Percentiles rank a stretch among this genome's conserved stretches.
Evolutionary conservation across 768 basidiomycete genomes (phyloP).

Genomic region (Amanita exitialis): DNA sequence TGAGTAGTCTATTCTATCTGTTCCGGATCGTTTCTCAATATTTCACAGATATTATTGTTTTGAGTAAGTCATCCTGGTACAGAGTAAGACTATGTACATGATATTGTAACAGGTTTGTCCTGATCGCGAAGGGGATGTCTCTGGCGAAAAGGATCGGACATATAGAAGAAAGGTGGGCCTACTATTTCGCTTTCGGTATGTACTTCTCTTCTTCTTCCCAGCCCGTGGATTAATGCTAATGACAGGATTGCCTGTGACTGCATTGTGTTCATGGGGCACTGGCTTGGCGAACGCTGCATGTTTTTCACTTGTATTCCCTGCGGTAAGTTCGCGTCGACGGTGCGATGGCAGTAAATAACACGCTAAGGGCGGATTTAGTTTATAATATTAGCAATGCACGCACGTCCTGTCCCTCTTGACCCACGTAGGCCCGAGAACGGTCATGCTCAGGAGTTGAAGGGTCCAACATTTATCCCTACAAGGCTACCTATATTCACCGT

Average conservation of each 20-base stretch:
- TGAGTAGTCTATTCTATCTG: constrained; percentile 33
- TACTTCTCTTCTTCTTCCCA: constrained; percentile 2
- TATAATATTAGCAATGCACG: constrained; percentile 77
- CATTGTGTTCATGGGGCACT: constrained; percentile 63
- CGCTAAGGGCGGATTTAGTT: constrained; percentile 38
- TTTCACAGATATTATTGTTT: constrained; percentile 78
- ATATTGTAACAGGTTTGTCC: constrained; percentile 42
- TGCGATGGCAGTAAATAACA: neutral
- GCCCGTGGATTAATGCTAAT: neutral
- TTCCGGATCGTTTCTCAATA: neutral
- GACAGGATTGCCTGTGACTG: constrained; percentile 63
- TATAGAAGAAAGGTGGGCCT: constrained; percentile 85
- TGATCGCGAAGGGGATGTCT: constrained; percentile 67
- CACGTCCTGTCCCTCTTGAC: constrained; percentile 63
- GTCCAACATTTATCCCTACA: constrained; percentile 64
- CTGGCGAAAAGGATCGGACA: constrained; percentile 59
- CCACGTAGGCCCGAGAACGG: constrained; percentile 50
- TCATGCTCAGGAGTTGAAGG: too few species aligned
- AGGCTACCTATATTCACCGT: constrained; percentile 67
- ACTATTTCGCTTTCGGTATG: constrained; percentile 76
- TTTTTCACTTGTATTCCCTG: constrained; percentile 77
- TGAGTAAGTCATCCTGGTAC: constrained; percentile 40
- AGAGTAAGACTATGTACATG: neutral
- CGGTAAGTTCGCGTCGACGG: constrained; percentile 32
- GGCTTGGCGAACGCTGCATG: constrained; percentile 72